Evolutionary conservation across 305 asterid genomes (phyloP).

Genomic region (Fraxinus ornus): DNA sequence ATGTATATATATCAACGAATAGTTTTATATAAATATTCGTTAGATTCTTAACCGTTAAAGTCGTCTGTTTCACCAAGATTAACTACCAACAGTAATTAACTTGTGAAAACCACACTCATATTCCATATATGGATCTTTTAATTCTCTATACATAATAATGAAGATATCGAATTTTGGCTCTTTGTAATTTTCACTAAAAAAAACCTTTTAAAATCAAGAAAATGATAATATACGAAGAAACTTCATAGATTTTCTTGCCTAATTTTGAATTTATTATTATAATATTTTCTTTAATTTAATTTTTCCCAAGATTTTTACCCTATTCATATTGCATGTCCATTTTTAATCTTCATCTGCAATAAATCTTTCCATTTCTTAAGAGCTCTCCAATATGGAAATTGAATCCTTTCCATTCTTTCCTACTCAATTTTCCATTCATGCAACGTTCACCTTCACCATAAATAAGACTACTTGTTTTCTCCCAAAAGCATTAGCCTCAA

Average conservation of each 20-base stretch:
- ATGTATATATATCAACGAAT: no score
- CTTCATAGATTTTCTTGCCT: background rate
- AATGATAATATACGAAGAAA: background rate
- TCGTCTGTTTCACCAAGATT: background rate
- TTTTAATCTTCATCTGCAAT: background rate
- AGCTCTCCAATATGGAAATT: background rate
- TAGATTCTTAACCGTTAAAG: no score
- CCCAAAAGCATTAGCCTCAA: background rate
- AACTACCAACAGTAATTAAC: background rate
- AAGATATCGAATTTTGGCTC: background rate
- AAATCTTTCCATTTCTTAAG: background rate
- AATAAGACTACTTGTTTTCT: background rate
- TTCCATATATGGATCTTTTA: background rate
- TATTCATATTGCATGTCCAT: background rate
- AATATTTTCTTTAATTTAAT: no score
- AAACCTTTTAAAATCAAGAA: background rate
- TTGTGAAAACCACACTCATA: background rate
- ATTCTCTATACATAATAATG: background rate
- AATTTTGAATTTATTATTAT: background rate
- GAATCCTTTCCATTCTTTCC: background rate
- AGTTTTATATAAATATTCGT: no score
- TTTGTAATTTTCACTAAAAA: background rate
- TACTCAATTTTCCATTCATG: background rate
- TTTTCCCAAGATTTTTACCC: background rate
- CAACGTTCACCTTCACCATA: slow-evolving; percentile 17